phyloP scores from a whole-genome alignment of 139 green algal genomes.

The Pleodorina starrii region DNA sequence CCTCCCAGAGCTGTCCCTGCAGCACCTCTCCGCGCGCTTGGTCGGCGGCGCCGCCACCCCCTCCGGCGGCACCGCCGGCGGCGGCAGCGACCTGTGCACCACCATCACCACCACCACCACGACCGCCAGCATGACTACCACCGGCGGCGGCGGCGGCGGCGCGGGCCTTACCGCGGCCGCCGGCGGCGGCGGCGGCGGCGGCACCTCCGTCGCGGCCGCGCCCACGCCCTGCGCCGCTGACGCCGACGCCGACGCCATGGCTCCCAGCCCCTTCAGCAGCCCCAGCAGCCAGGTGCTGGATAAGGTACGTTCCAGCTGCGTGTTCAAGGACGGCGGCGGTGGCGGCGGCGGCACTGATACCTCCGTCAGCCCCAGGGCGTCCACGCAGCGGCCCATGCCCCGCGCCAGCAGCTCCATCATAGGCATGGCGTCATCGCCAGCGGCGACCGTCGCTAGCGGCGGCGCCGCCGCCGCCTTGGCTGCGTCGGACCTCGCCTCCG shows the following conservation, averaged over 20 bases:
- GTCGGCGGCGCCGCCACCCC: not conserved
- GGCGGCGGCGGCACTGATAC: not conserved
- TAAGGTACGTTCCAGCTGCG: not conserved
- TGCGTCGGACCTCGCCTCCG: not conserved
- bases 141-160: not conserved
- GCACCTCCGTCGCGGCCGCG: too few species aligned
- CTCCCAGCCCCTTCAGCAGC: constrained; percentile 15
- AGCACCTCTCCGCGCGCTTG: not conserved
- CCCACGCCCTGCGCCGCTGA: too few species aligned
- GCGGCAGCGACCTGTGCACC: not conserved
- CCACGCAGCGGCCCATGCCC: not conserved
- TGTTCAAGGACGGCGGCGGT: not conserved
- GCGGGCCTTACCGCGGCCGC: not conserved
- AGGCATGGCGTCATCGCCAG: not conserved
- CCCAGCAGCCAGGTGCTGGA: not conserved
- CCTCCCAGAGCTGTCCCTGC: not conserved
- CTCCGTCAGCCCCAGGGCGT: constrained; percentile 5
- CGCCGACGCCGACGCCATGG: not conserved
- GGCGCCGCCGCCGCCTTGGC: not conserved
- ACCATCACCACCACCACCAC: not conserved
- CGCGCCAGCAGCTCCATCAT: not conserved
- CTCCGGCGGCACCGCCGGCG: not conserved
- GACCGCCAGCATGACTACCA: not conserved
- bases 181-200: not conserved
- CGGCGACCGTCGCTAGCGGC: not conserved